Conservation (phyloP, 495 filamentous ascomycete genomes). For the Xylona heveae region DNA sequence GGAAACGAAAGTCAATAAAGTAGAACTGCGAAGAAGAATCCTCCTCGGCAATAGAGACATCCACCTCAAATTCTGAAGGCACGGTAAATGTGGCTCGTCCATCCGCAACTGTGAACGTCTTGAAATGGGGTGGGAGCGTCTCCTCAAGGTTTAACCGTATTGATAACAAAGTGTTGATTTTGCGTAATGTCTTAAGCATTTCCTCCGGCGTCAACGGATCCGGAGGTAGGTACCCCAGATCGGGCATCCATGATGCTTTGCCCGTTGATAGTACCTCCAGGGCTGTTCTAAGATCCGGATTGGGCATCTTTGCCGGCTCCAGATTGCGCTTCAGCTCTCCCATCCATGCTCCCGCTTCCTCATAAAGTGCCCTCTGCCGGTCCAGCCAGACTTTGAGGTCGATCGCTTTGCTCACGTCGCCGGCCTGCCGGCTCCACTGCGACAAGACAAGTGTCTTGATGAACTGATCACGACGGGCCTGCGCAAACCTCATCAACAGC, state of each 20-base stretch:
- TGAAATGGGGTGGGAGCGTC: conserved; percentile 45
- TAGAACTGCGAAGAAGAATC: conserved; percentile 62
- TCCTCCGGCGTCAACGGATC: conserved; percentile 43
- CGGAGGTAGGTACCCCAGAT: conserved; percentile 62
- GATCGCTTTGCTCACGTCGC: conserved; percentile 59
- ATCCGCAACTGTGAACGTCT: conserved; percentile 47
- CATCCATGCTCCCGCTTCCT: conserved; percentile 32
- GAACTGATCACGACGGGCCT: conserved; percentile 45
- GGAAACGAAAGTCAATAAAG: conserved; percentile 78
- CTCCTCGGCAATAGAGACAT: conserved; percentile 71
- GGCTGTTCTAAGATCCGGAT: conserved; percentile 80
- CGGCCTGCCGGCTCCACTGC: conserved; percentile 65
- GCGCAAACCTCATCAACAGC: conserved; percentile 49
- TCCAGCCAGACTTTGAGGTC: conserved; percentile 59
- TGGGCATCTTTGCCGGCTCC: conserved; percentile 42
- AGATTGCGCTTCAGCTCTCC: conserved; percentile 49
- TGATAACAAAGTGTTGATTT: conserved; percentile 64
- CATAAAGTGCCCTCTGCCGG: conserved; percentile 32
- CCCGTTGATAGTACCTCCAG: conserved; percentile 62
- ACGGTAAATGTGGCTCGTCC: conserved; percentile 77
- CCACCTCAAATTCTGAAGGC: conserved; percentile 72
- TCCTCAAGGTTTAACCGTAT: conserved; percentile 55
- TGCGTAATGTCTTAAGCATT: conserved; percentile 43
- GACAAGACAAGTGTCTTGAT: conserved; percentile 78
- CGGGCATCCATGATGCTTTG: conserved; percentile 50